Percentiles rank a stretch among this genome's conserved stretches.
Conservation (phyloP, 176 grass and related monocot genomes). For the Hyparrhenia diplandra region DNA sequence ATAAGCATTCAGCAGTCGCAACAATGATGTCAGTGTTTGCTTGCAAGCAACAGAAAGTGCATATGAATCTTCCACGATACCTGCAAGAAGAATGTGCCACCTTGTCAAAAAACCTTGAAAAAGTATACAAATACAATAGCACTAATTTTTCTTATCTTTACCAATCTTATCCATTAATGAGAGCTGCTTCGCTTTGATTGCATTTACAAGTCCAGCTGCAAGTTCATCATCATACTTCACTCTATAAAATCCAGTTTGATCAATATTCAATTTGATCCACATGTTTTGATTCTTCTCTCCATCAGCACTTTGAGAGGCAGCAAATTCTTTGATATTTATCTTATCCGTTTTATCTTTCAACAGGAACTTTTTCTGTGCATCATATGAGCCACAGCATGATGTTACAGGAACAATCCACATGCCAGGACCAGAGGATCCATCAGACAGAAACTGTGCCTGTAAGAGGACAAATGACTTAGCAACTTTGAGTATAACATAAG, state of each 20-base stretch:
- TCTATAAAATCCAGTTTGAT: conserved; percentile 91
- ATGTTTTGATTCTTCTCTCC: conserved; percentile 21
- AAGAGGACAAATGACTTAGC: conserved; percentile 16
- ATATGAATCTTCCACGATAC: conserved; percentile 78
- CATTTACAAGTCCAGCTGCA: conserved; percentile 62
- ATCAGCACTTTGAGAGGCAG: conserved; percentile 22
- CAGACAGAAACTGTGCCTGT: conserved; percentile 76
- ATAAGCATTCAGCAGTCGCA: conserved; percentile 79
- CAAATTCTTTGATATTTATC: conserved; percentile 43
- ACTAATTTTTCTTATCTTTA: conserved; percentile 22
- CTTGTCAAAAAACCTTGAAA: conserved; percentile 18
- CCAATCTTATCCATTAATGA: conserved; percentile 84
- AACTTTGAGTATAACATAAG: not conserved
- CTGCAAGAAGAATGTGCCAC: conserved; percentile 36
- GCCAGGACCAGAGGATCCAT: conserved; percentile 68
- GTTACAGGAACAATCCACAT: conserved; percentile 89
- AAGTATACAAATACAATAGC: too few relatives aligned
- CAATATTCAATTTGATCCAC: conserved; percentile 87
- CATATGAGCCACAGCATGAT: conserved; percentile 72
- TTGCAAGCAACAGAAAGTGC: conserved; percentile 75
- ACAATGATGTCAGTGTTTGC: conserved; percentile 71
- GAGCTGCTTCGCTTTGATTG: conserved; percentile 61
- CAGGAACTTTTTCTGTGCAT: conserved; percentile 66
- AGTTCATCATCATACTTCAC: conserved; percentile 94
- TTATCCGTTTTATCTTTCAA: conserved; percentile 65